Base-by-base conservation (phyloP, 768 basidiomycete species). In the Podaxis sp. region DNA sequence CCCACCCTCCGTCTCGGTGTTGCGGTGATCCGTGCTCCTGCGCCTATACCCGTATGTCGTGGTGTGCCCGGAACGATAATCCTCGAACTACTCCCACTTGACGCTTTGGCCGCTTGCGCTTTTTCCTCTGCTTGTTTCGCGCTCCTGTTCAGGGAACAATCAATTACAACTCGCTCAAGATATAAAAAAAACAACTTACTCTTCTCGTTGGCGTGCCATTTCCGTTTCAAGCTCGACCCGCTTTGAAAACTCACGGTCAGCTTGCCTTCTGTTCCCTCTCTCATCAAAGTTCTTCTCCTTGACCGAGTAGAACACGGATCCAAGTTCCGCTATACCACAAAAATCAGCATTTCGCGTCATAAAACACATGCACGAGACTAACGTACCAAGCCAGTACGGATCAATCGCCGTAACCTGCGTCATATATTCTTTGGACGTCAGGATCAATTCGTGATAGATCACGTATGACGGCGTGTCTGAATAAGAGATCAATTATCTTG, bases 341-440 rank as follows among this genome's bases (percentile, higher is more conserved):
- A 53, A 62, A 68, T 65, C 8, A 63, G 46, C 0, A 4, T 24
- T 57, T 24, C 22, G 28, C 37, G 20, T 51, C 2, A 46, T 36
- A 10, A 26, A 58, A 36, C 36, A 40, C 7, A 30, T 48, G 26
- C 30, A 30, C 50, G 5, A 40, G 5, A 54, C 24, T 13, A 26
- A 72, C 82, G 72, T 75, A 93, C 95, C 95, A 38, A 99, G 84
- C 97, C 97, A 99, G 75, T 95, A 95, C 2, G 97, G 89, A 71
- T 99, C 95, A 65, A 99, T 91, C 0, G 96, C 88, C 2, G 97
- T 98, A n/a, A 99, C 97, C 74, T 95, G 95, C 17, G 96, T 96
- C 96, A 98, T 97, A 77, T 99, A 99, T 75, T 93, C 90, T 71
- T 96, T 96, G 36, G 95, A 96, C 11, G 95, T 96, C 68, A 96